Evolutionary conservation across 1,284 basidiomycete genomes (phyloP), one percentile per base, ranked within the genome.

Genomic region (Taiwanofungus camphoratus): DNA sequence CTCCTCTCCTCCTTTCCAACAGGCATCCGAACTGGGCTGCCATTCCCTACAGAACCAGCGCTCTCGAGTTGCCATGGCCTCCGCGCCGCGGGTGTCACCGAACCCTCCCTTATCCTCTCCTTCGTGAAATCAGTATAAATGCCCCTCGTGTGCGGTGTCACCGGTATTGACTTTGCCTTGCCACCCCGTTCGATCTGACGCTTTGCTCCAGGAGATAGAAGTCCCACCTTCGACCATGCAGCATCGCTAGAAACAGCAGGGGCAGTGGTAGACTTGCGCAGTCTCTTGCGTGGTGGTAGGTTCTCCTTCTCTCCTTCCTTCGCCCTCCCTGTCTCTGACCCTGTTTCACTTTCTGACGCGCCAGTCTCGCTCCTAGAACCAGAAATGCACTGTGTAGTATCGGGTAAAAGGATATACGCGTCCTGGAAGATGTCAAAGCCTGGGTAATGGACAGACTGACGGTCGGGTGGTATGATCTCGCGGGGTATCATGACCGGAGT

Each of bases 401-500:
- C 39, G 12, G 63, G 62, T 19, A 68, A 48, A 29, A 60, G 39
- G 42, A 67, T 58, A 53, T 73, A 66, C 9, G 66, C 55, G 56
- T 87, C 83, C 51, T 65, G 71, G 57, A 74, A 71, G 34, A 87
- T 69, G 41, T 68, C 63, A 53, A 88, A 88, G 13, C 85, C 84
- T 7, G 85, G 85, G 57, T 84, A 85, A 55, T 87, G 86, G 26
- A 71, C 65, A 8, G 82, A 85, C 37, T 73, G 69, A 5, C 73
- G 73, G 54, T 82, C 73, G 32, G 65, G 60, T 18, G 65, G 66
- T 13, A 70, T 73, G 23, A 70, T 60, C 42, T 67, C 68, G 45
- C 71, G 74, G 18, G 70, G 65, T 41, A 71, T 55, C 23, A 18
- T 19, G 18, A 56, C 58, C 36, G 52, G 56, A 45, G 34, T 44